phyloP scores from a whole-genome alignment of 352 stramenopile species.

The Globisporangium acanthophoron region DNA sequence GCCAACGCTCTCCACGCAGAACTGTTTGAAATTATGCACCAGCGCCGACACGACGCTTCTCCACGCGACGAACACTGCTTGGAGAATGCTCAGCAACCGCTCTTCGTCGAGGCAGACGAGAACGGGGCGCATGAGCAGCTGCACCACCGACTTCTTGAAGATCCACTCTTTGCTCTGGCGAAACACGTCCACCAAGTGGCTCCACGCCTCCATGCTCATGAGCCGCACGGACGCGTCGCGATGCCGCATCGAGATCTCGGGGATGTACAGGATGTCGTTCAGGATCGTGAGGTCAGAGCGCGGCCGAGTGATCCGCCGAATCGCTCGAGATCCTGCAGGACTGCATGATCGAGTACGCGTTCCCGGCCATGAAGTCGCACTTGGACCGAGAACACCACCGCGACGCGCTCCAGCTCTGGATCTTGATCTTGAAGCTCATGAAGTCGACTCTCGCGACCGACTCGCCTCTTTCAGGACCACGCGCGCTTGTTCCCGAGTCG shows the following conservation, averaged over 20 bases:
- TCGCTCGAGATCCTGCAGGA: constrained; percentile 26
- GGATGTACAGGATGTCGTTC: constrained; percentile 49
- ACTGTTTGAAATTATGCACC: constrained; percentile 47
- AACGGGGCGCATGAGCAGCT: constrained; percentile 44
- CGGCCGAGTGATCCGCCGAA: constrained; percentile 26
- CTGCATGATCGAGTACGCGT: constrained; percentile 39
- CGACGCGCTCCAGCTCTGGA: constrained; percentile 52
- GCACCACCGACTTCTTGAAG: constrained; percentile 47
- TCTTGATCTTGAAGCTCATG: constrained; percentile 42
- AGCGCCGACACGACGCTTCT: constrained; percentile 30
- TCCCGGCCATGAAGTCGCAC: constrained; percentile 52
- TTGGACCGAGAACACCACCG: constrained; percentile 31
- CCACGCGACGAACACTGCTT: constrained; percentile 49
- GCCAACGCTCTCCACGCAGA: constrained; percentile 17
- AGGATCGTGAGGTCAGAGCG: constrained; percentile 35
- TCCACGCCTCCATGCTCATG: constrained; percentile 49
- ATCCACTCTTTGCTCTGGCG: constrained; percentile 41
- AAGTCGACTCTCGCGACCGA: constrained; percentile 31
- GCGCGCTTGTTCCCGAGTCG: constrained; percentile 39
- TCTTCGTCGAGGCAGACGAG: constrained; percentile 44
- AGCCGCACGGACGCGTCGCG: constrained; percentile 36
- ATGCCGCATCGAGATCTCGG: constrained; percentile 47
- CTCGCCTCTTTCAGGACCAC: constrained; percentile 44
- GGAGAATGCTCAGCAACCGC: constrained; percentile 35
- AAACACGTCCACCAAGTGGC: constrained; percentile 41